Base-by-base conservation (phyloP, 192 early-diverging fungal genomes). In the Jimgerdemannia lactiflua region DNA sequence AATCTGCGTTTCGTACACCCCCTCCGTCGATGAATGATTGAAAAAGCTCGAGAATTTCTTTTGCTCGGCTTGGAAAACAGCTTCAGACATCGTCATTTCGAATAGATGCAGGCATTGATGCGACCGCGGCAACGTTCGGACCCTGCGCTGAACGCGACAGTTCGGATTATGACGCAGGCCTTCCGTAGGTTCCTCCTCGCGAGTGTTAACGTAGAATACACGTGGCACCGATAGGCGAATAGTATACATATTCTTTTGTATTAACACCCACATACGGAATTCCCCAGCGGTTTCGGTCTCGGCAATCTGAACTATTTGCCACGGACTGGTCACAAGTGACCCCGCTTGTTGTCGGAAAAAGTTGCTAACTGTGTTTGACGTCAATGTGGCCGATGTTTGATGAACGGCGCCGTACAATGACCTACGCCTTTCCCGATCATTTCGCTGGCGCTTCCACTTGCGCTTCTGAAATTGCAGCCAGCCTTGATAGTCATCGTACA, bases 1-100 rank as follows among this genome's bases (percentile, higher is more conserved):
- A 4, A 98, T 79, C 72, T 97, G 91, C 0, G 95, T 92, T 86
- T 99, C 98, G 78, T 99, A 99, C 6, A 98, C 94, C 49, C 97
- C 98, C 72, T 94, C 94, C 42, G 96, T 91, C 40, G 90, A 85
- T 39, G 95, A 92, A 79, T 97, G 92, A 73, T 91, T 94, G 72
- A 97, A 95, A 69, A 97, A 88, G 19, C 87, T 85, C 9, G 90
- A 79, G 82, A 96, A 92, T 74, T 93, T 86, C 72, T 90, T 90
- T 17, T 85, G 81, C 77, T 96, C 89, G 63, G 86, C 85, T 18
- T 86, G 88, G 81, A 90, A 99, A 17, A 91, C 87, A 4, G 76
- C 69, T 81, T 99, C 98, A 17, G 88, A 65, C 95, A 98, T 95
- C 40, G 79, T 83, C 75, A 96, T 87, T 79, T 90, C 88, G 82